These are phyloP conservation scores for Gastroboletus turbinatus DNA, from an alignment of 1,284 basidiomycete genomes.

Conservation along the genomic window DNA sequence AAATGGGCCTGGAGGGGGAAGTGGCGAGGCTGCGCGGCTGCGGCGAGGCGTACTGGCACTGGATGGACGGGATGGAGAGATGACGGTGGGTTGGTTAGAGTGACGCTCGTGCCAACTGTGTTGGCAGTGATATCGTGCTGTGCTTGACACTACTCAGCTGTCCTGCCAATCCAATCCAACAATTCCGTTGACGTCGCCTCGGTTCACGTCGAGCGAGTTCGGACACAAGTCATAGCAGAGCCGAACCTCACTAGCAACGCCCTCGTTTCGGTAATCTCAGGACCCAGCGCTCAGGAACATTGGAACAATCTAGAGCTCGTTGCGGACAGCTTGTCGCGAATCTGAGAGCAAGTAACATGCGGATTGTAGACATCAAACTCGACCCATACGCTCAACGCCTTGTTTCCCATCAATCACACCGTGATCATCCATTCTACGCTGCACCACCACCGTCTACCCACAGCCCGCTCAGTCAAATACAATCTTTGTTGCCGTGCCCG, in stretches of 20 bases:
- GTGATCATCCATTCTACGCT: conserved; percentile 3
- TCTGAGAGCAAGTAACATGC: not conserved
- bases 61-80: not conserved
- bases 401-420: conserved; percentile 11
- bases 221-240: too few species aligned
- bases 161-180: too few species aligned
- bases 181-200: not conserved
- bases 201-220: too few species aligned
- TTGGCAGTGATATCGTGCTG: conserved; percentile 1
- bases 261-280: conserved; percentile 13
- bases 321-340: not conserved
- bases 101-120: not conserved
- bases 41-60: conserved; percentile 25
- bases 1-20: not conserved
- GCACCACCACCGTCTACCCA: not conserved
- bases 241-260: not conserved
- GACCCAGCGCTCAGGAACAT: not conserved
- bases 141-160: not conserved
- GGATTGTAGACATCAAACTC: conserved; percentile 1
- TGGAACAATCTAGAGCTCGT: not conserved
- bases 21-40: conserved; percentile 20
- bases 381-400: not conserved
- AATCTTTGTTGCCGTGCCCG: conserved; percentile 84
- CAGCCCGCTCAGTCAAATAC: conserved; percentile 53
- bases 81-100: not conserved